These are phyloP conservation scores for Plantago coronopus DNA, from an alignment of 305 asterid species.

Conservation along the genomic window DNA sequence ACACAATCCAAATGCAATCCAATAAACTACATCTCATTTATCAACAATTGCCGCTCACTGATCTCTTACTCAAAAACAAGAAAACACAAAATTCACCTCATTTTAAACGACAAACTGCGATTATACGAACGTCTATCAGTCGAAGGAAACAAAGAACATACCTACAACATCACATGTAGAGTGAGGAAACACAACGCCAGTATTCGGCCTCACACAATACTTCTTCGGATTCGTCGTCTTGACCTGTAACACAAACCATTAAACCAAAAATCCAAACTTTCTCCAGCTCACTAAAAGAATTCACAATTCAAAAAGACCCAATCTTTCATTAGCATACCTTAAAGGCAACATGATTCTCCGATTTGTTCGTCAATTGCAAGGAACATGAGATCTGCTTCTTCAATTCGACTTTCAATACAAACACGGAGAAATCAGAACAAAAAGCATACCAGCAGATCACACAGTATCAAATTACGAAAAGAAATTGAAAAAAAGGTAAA, in stretches of 20 bases:
- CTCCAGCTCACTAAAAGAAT: not conserved
- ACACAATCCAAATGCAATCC: constrained; percentile 6
- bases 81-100: no score
- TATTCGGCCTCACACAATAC: constrained; percentile 81
- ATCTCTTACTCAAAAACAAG: no score
- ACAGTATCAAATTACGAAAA: constrained; percentile 31
- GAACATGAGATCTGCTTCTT: constrained; percentile 70
- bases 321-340: constrained; percentile 37
- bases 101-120: not conserved
- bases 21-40: no score
- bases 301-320: not conserved
- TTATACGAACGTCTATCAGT: not conserved
- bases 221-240: constrained; percentile 78
- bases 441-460: not conserved
- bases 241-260: constrained; percentile 39
- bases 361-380: constrained; percentile 56
- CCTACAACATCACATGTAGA: constrained; percentile 59
- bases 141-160: constrained; percentile 20
- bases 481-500: constrained; percentile 21
- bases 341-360: constrained; percentile 58
- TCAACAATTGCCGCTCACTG: no score
- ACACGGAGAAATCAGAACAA: constrained; percentile 19
- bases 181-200: constrained; percentile 67
- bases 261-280: constrained; percentile 7
- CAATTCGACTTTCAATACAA: constrained; percentile 55